Conservation (phyloP, 352 stramenopile species). For the Thraustotheca clavata region DNA sequence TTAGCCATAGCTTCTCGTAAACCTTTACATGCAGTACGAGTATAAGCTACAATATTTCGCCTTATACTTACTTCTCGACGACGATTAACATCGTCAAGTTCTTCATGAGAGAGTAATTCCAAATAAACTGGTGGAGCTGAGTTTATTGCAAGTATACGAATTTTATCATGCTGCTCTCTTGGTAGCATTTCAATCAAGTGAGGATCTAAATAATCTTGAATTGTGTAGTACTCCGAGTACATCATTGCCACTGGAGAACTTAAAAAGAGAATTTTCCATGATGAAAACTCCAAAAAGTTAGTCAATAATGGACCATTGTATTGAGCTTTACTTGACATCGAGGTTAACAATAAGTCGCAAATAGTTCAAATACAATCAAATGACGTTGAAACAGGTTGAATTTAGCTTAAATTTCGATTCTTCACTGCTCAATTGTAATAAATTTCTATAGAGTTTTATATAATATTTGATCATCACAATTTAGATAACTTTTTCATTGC, state of each 20-base stretch:
- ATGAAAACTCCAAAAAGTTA: neutral
- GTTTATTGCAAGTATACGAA: neutral
- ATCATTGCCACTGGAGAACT: neutral
- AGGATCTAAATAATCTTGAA: neutral
- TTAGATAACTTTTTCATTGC: neutral
- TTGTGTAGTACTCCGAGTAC: neutral
- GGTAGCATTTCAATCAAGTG: neutral
- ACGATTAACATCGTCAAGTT: neutral
- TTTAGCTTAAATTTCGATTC: neutral
- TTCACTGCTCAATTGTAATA: neutral
- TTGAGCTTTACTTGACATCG: neutral
- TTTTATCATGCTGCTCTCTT: neutral
- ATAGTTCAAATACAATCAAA: neutral
- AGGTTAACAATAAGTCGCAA: neutral
- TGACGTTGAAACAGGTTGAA: neutral
- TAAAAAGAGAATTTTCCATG: neutral
- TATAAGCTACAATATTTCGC: too few species aligned
- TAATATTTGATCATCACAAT: neutral
- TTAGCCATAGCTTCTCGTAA: neutral
- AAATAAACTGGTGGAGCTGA: neutral
- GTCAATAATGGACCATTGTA: neutral
- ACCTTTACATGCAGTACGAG: neutral
- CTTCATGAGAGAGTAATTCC: neutral
- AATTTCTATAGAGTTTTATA: neutral
- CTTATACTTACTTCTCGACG: neutral